A percentile compares a stretch with the other conserved stretches of the same genome.
phyloP scores from a whole-genome alignment of 257 asterid genomes.

The Solanum pimpinellifolium region DNA sequence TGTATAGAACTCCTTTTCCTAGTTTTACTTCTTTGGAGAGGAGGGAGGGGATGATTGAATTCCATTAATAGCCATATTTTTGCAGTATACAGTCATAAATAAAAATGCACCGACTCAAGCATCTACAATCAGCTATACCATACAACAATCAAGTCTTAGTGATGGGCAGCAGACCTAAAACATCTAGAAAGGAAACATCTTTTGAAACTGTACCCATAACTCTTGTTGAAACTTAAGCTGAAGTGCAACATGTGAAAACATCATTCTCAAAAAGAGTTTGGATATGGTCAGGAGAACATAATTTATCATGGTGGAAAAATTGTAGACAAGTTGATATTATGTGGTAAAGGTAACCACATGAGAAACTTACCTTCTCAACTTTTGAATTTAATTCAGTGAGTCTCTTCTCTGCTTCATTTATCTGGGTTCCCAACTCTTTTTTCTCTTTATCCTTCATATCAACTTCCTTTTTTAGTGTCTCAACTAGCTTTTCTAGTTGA shows the following conservation, averaged over 20 bases:
- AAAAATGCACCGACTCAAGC: background rate
- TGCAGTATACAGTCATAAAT: background rate
- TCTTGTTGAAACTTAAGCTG: background rate
- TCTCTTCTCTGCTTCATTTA: constrained; percentile 49
- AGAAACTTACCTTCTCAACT: background rate
- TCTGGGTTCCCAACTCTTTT: constrained; percentile 40
- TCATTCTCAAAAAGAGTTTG: background rate
- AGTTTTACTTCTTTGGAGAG: background rate
- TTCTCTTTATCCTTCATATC: constrained; percentile 42
- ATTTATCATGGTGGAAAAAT: background rate
- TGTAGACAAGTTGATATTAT: background rate
- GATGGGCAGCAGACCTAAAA: background rate
- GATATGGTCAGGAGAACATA: background rate
- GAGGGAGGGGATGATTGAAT: background rate
- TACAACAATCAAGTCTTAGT: background rate
- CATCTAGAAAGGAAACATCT: background rate
- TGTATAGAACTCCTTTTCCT: background rate
- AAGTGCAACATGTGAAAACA: background rate
- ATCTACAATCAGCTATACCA: background rate
- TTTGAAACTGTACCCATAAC: background rate
- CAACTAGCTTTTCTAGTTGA: constrained; percentile 61
- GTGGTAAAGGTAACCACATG: background rate
- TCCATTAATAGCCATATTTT: background rate
- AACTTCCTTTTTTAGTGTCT: constrained; percentile 43
- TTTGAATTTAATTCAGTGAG: constrained; percentile 29